Conservation (phyloP, 768 basidiomycete species). For the Ramaria sp. region DNA sequence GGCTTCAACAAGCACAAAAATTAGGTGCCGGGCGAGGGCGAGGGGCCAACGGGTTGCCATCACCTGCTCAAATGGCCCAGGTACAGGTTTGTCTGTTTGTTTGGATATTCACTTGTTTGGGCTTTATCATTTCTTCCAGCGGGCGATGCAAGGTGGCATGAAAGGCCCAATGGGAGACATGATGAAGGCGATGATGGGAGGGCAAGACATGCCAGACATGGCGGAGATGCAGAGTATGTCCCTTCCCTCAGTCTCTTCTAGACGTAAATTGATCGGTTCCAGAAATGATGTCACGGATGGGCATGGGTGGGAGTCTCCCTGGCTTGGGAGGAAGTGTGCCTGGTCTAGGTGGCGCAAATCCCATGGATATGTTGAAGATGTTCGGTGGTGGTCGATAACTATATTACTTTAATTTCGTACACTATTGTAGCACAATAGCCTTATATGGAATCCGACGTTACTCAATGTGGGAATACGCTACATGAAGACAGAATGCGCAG, state of each 20-base stretch:
- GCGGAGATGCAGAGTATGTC: conserved; percentile 86
- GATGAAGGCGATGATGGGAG: conserved; percentile 98
- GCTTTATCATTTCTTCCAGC: conserved; percentile 29
- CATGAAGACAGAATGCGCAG: neutral
- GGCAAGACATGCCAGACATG: conserved; percentile 85
- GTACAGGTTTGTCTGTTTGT: conserved; percentile 58
- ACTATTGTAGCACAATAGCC: neutral
- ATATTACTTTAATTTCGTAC: neutral
- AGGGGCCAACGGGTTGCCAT: conserved; percentile 81
- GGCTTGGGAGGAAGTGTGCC: conserved; percentile 46
- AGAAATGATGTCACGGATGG: conserved; percentile 90
- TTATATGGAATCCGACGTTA: neutral
- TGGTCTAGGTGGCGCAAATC: conserved; percentile 41
- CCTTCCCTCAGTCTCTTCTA: conserved; percentile 1
- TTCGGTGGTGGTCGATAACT: conserved; percentile 12
- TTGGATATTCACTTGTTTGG: neutral
- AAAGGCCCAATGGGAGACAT: conserved; percentile 88
- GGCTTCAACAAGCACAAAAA: conserved; percentile 84
- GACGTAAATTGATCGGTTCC: conserved; percentile 6
- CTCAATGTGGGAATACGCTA: neutral
- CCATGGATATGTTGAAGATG: conserved; percentile 18
- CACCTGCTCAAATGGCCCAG: conserved; percentile 86
- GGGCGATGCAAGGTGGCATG: conserved; percentile 92
- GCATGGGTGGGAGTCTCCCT: conserved; percentile 34
- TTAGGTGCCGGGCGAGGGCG: conserved; percentile 85